These are phyloP conservation scores for Annona cherimola DNA, from an alignment of 164 flowering plant genomes.

Conservation along the genomic window DNA sequence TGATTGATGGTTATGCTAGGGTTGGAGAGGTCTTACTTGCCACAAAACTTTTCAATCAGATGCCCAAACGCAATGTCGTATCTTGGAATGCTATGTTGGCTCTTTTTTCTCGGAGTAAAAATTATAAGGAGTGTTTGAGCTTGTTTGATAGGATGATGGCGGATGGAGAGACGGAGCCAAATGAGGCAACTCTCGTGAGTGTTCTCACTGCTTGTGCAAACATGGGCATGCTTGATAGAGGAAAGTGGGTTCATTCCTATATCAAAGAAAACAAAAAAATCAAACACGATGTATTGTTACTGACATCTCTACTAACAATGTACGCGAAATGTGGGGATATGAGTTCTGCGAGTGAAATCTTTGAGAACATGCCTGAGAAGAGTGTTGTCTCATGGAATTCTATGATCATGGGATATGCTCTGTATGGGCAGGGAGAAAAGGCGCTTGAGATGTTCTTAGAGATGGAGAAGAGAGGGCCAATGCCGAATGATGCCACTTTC, in stretches of 20 bases:
- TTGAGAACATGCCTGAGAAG: conserved; percentile 51
- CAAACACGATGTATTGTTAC: conserved; percentile 46
- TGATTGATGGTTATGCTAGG: conserved; percentile 64
- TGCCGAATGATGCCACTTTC: conserved; percentile 59
- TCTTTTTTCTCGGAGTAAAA: conserved; percentile 32
- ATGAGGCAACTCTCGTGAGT: conserved; percentile 62
- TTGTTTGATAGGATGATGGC: conserved; percentile 52
- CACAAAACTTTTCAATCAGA: conserved; percentile 36
- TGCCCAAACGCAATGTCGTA: conserved; percentile 42
- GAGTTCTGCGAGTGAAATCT: conserved; percentile 47
- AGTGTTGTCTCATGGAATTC: conserved; percentile 73
- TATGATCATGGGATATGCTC: conserved; percentile 65
- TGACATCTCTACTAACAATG: conserved; percentile 62
- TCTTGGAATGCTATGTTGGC: conserved; percentile 66
- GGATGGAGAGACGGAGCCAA: conserved; percentile 35
- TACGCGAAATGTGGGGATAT: conserved; percentile 65
- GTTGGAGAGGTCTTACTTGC: conserved; percentile 29
- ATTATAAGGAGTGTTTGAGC: conserved; percentile 38
- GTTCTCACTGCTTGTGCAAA: conserved; percentile 58
- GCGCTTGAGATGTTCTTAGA: conserved; percentile 56
- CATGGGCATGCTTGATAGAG: conserved; percentile 43
- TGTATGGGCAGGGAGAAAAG: conserved; percentile 51
- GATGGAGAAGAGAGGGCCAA: conserved; percentile 49
- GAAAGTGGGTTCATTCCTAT: conserved; percentile 52
- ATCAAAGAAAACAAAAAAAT: conserved; percentile 24